Percentiles rank a stretch among this genome's conserved stretches.
Conservation (phyloP, 1,139 yeast genomes). For the Candida sojae region DNA sequence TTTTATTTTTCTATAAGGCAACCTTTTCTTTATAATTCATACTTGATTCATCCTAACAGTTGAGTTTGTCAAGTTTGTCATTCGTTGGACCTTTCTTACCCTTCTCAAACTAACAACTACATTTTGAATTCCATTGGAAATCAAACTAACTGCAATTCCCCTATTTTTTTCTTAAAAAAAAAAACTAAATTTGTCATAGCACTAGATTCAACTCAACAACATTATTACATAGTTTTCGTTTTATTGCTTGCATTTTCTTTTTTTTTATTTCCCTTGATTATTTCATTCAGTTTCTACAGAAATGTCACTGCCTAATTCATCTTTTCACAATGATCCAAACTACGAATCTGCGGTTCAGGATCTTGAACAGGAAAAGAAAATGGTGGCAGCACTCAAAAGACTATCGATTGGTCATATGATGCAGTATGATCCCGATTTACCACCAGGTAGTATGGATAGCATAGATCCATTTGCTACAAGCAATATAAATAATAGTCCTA, state of each 20-base stretch:
- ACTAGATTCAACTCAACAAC: neutral
- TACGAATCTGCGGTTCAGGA: constrained; percentile 49
- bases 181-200: neutral
- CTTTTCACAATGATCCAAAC: constrained; percentile 12
- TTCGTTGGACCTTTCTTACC: neutral
- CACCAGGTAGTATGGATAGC: constrained; percentile 35
- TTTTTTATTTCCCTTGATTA: too few species aligned
- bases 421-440: constrained; percentile 59
- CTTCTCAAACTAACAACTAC: too few species aligned
- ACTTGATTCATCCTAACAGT: neutral
- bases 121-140: too few species aligned
- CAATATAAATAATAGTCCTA: neutral
- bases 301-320: constrained; percentile 12
- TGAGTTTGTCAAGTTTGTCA: neutral
- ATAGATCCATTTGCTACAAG: constrained; percentile 19
- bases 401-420: constrained; percentile 52
- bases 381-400: constrained; percentile 60
- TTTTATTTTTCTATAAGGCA: too few species aligned
- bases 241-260: too few species aligned
- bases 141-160: neutral
- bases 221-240: neutral
- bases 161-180: neutral
- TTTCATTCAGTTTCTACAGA: neutral
- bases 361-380: constrained; percentile 57
- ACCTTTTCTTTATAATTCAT: too few species aligned